phyloP scores from a whole-genome alignment of 345 rosid genomes.

The Angophora floribunda region DNA sequence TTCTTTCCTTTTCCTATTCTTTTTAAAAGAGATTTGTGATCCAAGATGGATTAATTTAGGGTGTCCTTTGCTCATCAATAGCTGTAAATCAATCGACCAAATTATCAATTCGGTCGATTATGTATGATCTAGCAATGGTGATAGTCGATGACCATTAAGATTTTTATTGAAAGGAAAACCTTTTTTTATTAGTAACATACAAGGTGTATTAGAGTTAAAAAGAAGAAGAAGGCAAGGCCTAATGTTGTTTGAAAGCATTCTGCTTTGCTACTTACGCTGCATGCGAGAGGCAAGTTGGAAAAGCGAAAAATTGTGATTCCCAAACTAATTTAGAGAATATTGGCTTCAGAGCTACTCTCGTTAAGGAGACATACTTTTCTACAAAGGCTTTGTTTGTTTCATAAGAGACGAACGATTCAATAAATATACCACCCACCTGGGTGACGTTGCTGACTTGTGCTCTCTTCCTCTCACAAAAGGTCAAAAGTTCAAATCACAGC shows the following conservation, averaged over 20 bases:
- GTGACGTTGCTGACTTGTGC: too few species aligned
- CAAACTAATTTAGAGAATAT: background rate
- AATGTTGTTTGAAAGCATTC: background rate
- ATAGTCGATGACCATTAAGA: background rate
- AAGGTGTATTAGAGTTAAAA: too few species aligned
- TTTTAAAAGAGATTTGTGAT: background rate
- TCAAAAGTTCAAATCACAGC: too few species aligned
- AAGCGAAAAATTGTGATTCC: background rate
- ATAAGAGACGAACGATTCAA: rapidly evolving
- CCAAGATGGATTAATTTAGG: background rate
- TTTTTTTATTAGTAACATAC: background rate
- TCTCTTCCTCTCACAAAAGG: too few species aligned
- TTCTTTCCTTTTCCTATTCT: background rate
- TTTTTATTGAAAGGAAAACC: background rate
- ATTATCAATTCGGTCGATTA: background rate
- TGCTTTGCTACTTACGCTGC: background rate
- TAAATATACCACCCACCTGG: too few species aligned
- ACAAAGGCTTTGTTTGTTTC: background rate
- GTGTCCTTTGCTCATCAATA: background rate
- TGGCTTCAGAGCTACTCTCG: background rate
- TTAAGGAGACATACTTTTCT: background rate
- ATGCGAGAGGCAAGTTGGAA: background rate
- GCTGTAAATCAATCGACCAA: background rate
- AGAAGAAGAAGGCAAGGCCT: background rate
- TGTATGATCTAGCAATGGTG: rapidly evolving